Conservation (phyloP, 352 stramenopile genomes). For the Phytophthora cactorum region DNA sequence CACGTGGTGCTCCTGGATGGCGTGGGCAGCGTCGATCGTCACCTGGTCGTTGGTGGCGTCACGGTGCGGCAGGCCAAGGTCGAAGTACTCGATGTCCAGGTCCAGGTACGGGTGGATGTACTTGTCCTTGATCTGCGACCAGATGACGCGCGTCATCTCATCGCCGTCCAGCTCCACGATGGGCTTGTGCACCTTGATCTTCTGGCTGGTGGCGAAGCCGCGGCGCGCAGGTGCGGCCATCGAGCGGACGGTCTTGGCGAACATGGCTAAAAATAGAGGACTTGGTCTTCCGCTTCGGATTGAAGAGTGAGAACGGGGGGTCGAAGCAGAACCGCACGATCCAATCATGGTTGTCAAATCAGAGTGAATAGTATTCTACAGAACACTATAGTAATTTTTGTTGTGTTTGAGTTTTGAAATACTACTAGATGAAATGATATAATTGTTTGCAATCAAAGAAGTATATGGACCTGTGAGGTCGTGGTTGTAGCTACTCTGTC, state of each 20-base stretch:
- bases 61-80: constrained; percentile 73
- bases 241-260: constrained; percentile 61
- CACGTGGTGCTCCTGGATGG: constrained; percentile 72
- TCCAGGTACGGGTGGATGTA: constrained; percentile 83
- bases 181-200: constrained; percentile 79
- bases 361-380: not conserved
- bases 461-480: too few relatives aligned
- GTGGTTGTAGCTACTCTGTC: too few relatives aligned
- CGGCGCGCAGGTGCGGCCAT: constrained; percentile 38
- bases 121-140: constrained; percentile 70
- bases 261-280: constrained; percentile 33
- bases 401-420: too few relatives aligned
- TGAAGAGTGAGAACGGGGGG: constrained; percentile 34
- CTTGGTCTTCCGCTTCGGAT: constrained; percentile 39
- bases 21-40: constrained; percentile 77
- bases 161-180: constrained; percentile 83
- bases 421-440: too few relatives aligned
- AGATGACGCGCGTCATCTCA: constrained; percentile 83
- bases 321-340: constrained; percentile 19
- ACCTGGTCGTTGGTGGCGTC: constrained; percentile 83
- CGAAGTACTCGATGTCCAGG: constrained; percentile 84
- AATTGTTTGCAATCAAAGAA: too few relatives aligned
- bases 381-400: too few relatives aligned
- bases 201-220: constrained; percentile 54
- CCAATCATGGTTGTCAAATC: constrained; percentile 12